phyloP scores from a whole-genome alignment of 371 early-diverging fungal genomes.

The Vairimorpha apis region DNA sequence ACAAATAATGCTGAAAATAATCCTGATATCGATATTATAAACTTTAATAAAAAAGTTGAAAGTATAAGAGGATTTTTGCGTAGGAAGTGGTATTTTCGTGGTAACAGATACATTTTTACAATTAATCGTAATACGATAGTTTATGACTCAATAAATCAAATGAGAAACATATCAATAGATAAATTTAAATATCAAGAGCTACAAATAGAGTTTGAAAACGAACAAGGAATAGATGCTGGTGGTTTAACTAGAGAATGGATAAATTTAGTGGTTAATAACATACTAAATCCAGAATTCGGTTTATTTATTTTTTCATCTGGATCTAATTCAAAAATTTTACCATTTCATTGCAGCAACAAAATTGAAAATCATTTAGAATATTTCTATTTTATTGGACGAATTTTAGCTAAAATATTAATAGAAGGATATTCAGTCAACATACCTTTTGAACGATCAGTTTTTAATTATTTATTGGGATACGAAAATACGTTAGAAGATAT shows the following conservation, averaged over 20 bases:
- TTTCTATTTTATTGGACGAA: conserved; percentile 93
- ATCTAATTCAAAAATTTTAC: conserved; percentile 86
- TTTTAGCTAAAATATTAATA: conserved; percentile 93
- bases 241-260: conserved; percentile 97
- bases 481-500: conserved; percentile 85
- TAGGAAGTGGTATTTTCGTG: too few species aligned
- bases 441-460: conserved; percentile 91
- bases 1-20: too few species aligned
- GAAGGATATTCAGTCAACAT: conserved; percentile 84
- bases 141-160: too few species aligned
- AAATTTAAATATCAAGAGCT: too few species aligned
- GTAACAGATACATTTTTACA: too few species aligned
- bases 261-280: conserved; percentile 81
- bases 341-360: conserved; percentile 80
- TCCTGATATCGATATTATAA: too few species aligned
- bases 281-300: conserved; percentile 95
- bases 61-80: too few species aligned
- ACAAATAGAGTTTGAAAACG: conserved; percentile 82
- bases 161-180: too few species aligned
- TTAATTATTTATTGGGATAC: conserved; percentile 83
- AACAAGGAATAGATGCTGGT: conserved; percentile 95
- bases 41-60: too few species aligned
- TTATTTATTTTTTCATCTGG: conserved; percentile 82
- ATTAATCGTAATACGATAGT: too few species aligned
- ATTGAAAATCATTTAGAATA: conserved; percentile 87